Conservation (phyloP, 768 basidiomycete genomes). For the Mycena latifolia region DNA sequence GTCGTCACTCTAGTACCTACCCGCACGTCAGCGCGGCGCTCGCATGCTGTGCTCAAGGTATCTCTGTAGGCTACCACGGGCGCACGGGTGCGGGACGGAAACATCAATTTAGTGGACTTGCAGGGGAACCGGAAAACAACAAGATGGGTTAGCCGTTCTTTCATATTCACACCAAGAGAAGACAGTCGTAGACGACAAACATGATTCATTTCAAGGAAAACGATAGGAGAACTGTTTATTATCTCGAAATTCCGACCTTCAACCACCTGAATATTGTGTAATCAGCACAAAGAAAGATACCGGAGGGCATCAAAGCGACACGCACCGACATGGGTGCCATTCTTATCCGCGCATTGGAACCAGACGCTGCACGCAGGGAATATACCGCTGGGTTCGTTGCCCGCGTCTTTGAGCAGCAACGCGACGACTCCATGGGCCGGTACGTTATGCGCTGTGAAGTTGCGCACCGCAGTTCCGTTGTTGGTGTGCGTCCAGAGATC, state of each 20-base stretch:
- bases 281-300: not conserved
- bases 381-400: constrained; percentile 61
- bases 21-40: no score
- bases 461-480: constrained; percentile 66
- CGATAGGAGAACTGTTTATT: no score
- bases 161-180: no score
- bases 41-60: no score
- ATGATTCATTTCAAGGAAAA: no score
- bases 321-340: constrained; percentile 54
- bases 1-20: no score
- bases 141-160: no score
- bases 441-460: constrained; percentile 58
- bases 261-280: not conserved
- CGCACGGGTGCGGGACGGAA: no score
- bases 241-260: not conserved
- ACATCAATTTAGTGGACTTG: no score
- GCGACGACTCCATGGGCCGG: constrained; percentile 71
- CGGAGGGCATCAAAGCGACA: not conserved
- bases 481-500: constrained; percentile 70
- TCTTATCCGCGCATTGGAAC: constrained; percentile 62
- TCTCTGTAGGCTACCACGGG: no score
- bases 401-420: constrained; percentile 62
- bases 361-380: constrained; percentile 65
- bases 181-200: no score
- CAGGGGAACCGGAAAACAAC: no score